Percentiles rank a stretch among this genome's conserved stretches.
Evolutionary conservation across 2,329 filamentous ascomycete genomes (phyloP).

Genomic region (Microthyrium microscopicum): DNA sequence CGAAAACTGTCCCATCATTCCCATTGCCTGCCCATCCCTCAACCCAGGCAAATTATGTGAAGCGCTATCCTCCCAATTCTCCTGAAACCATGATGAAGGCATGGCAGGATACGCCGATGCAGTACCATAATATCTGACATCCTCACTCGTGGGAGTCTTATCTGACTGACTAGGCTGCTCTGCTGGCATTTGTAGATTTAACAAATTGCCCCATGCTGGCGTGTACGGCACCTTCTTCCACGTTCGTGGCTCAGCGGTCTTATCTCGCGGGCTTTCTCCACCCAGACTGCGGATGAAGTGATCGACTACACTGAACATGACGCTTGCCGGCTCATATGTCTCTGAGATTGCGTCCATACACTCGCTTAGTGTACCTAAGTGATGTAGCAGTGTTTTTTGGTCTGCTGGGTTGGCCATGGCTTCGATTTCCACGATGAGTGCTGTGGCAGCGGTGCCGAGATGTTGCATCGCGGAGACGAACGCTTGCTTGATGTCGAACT

Average conservation of each 20-base stretch:
- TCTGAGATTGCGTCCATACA: constrained; percentile 9
- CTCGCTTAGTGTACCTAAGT: constrained; percentile 6
- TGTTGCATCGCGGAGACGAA: constrained; percentile 11
- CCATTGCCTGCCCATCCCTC: too few species aligned
- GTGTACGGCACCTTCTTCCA: neutral
- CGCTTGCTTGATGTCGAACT: constrained; percentile 8
- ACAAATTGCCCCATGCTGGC: neutral
- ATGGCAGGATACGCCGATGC: constrained; percentile 8
- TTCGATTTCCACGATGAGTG: constrained; percentile 11
- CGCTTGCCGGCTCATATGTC: constrained; percentile 10
- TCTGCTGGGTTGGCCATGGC: constrained; percentile 5
- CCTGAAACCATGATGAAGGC: constrained; percentile 10
- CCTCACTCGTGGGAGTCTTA: neutral
- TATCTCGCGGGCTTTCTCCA: neutral
- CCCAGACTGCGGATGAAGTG: constrained; percentile 10
- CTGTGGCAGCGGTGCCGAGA: constrained; percentile 10
- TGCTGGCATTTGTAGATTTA: neutral
- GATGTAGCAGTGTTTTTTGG: constrained; percentile 8
- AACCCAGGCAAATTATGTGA: too few species aligned
- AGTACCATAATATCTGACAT: neutral
- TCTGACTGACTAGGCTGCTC: neutral
- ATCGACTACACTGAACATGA: constrained; percentile 10
- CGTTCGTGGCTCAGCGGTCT: neutral
- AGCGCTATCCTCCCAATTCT: too few species aligned
- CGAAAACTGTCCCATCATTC: too few species aligned